Evolutionary conservation across 164 flowering plant genomes (phyloP), one percentile per base, ranked within the genome.

Genomic region (Stephania japonica): DNA sequence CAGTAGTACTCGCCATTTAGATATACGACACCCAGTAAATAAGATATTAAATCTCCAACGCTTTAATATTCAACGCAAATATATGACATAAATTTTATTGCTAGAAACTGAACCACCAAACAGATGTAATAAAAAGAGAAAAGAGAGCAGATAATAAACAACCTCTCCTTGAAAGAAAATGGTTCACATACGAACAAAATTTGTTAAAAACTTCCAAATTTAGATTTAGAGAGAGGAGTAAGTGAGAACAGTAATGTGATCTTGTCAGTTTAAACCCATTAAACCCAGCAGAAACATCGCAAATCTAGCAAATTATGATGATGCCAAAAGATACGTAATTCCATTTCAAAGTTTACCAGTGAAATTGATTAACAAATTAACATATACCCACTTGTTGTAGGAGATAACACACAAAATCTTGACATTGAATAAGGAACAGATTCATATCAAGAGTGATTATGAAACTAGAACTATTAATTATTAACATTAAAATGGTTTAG

Each of bases 1-100:
- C 86, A 84, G 65, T 59, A 23, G 64, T 38, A 75, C 68, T 21
- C 8, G 3, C 21, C 6, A 23, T 42, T 70, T 43, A 42, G 50
- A 42, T 14, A 21, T 7, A 7, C 24, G n/a, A 18, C 21, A 21
- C 16, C 10, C 10, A 69, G 26, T 18, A 53, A 25, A 26, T 59
- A 8, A 49, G 49, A 56, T 8, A 56, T 56, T 6, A 18, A 18
- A 43, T 61, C 66, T 67, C 43, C 10, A 41, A 44, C 49, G 42
- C 42, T n/a, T n/a, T n/a, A n/a, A n/a, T n/a, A n/a, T n/a, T n/a
- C n/a, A n/a, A n/a, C n/a, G n/a, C 6, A 18, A 1, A 56, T 14
- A 56, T 56, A 56, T 56, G 18, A 19, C 62, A 18, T 6, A 44
- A 44, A 44, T 44, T 44, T 44, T 13, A 44, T 7, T 7, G 12